Conservation (phyloP, 192 early-diverging fungal species). For the Allomyces javanicus region DNA sequence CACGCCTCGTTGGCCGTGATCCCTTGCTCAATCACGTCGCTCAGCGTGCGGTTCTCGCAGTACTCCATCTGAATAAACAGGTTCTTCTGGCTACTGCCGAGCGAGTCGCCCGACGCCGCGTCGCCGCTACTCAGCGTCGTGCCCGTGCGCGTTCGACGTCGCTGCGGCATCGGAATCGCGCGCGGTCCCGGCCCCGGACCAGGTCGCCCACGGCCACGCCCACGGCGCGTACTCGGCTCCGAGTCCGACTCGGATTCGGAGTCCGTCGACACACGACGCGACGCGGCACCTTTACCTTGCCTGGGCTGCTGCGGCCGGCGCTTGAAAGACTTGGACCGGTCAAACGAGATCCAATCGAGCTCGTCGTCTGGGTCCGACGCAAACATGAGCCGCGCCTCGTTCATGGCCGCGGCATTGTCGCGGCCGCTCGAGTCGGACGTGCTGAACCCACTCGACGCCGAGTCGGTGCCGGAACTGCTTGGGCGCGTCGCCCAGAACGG, state of each 20-base stretch:
- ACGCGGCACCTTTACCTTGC: background rate
- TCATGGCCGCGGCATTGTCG: conserved; percentile 12
- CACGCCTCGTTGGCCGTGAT: conserved; percentile 61
- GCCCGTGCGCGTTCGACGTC: conserved; percentile 1
- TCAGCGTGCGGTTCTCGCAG: conserved; percentile 81
- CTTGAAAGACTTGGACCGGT: background rate
- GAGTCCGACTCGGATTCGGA: background rate
- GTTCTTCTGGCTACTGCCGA: conserved; percentile 10
- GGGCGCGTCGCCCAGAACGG: no score
- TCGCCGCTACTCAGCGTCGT: background rate
- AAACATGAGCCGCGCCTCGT: conserved; percentile 12
- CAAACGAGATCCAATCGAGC: background rate
- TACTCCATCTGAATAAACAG: conserved; percentile 98
- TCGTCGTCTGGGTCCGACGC: conserved; percentile 9
- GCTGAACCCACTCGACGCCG: conserved; percentile 12
- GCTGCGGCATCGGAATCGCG: background rate
- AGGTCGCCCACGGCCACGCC: background rate
- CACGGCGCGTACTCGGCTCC: background rate
- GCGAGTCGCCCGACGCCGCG: background rate
- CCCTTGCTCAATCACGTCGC: conserved; percentile 58
- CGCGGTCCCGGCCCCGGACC: no score
- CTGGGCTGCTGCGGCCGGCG: conserved; percentile 1
- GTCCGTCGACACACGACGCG: no score
- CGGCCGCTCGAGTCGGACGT: conserved; percentile 13
- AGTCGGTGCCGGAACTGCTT: no score